Base-by-base conservation (phyloP, 179 eudicot genomes). In the Beta lomatogona region DNA sequence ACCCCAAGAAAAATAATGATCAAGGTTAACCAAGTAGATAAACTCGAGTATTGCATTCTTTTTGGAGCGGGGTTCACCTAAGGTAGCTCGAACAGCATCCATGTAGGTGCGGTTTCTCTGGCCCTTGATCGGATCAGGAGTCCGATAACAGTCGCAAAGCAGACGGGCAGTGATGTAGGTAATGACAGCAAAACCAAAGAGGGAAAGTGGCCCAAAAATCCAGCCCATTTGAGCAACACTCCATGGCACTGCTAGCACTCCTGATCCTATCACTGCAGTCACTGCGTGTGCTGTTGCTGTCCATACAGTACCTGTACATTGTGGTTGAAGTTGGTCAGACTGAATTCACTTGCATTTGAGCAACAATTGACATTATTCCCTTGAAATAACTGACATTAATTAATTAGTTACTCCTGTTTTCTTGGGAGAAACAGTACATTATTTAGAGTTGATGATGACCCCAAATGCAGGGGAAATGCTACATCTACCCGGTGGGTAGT, bases 181-280 rank as follows among this genome's bases (percentile, higher is more conserved):
- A 15, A 90, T 89, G 36, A 87, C 80, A 0, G 93, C 87, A 73
- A 88, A 90, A 15, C 88, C 73, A 22, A 87, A 68, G 75, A 88
- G 76, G 25, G 90, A 82, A 55, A 86, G 36, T 0, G 91, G 93
- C 11, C 93, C 93, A 6, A 88, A 85, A 15, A 88, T 79, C 91
- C 91, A 90, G 0, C 93, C 93, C 65, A 90, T 71, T 69, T 90
- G 91, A 46, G 93, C 91, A 1, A 82, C 83, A 48, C 91, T 88
- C 91, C 91, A 90, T 70, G 93, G 91, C 73, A 88, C 80, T 31
- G 91, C 87, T 72, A 88, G 76, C 36, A 90, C 90, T 7, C 93
- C 92, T 7, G 92, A 90, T 41, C 92, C 92, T 59, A 90, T 88
- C 44, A 88, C 92, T 21, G 90, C 92, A 14, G 92, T 87, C 12